Base-by-base conservation (phyloP, 805 yeast genomes). In the Starmera caribaea region DNA sequence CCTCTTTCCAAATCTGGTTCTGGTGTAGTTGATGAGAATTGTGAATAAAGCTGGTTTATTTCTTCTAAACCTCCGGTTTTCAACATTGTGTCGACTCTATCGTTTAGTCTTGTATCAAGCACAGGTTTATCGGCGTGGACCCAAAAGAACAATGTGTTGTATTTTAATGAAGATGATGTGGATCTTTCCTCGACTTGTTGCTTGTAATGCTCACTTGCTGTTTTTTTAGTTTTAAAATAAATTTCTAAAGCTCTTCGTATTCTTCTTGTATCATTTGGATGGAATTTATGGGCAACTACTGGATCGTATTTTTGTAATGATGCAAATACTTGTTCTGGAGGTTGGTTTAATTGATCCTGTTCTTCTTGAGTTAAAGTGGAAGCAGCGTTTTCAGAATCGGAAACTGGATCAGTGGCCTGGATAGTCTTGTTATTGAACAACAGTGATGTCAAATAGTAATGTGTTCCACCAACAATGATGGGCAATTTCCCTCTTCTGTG, bases 381-480 rank as follows among this genome's bases (percentile, higher is more conserved):
- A n/a, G 21, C 41, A 8, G 31, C 43, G 2, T 38, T 38, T 12
- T 31, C 34, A 2, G 48, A 37, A 7, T 38, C 39, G 10, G 46
- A 40, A 15, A 34, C 31, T 24, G 45, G 39, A 11, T 32, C 38
- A 12, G 40, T 44, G 3, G 64, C 57, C 4, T 69, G 71, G 7
- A 82, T 69, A 0, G 84, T 79, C 42, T 76, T 77, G 51, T 87
- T 85, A 32, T 73, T 68, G 55, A 89, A 85, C 8, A 86, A 55
- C 8, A 90, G 56, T 8, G 84, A 76, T 58, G 85, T 96, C 30
- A 87, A 64, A 55, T 92, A 92, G 58, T 92, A 92, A 54, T 89
- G 97, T 0, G 98, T 92, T 0, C 98, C 98, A 5, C 98, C 98
- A 2, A 92, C 92, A 0, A 92, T 57, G 3, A 92, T 83, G 0